Evolutionary conservation across 805 yeast genomes (phyloP), one percentile per base, ranked within the genome.

Genomic region (Kazachstania viticola): DNA sequence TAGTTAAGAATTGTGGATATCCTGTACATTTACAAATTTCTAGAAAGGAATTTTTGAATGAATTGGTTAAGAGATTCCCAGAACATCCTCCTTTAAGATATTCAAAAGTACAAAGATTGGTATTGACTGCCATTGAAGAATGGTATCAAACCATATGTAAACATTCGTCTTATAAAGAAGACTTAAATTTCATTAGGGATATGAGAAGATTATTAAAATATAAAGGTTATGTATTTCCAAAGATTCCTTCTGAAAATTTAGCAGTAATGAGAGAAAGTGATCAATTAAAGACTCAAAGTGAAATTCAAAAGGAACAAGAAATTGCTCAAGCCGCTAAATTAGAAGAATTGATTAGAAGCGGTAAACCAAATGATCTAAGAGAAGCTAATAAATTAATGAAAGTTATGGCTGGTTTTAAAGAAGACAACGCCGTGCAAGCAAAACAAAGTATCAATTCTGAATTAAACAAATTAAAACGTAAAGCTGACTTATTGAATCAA

Each of bases 311-410:
- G 42, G 99, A 91, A 54, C 98, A 91, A 59, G 78, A 82, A 35
- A 65, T 84, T 30, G 96, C 93, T 2, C 95, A 87, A 51, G 71
- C 82, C 40, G 97, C 98, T 13, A 91, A 91, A 60, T 69, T 91
- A 42, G 98, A 91, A 60, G 98, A 91, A 57, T 68, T 91, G 40
- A 81, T 91, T 40, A 76, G 97, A 60, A 71, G 96, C 47, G 98
- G 97, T 26, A 79, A 82, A 55, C 97, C 98, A 5, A 81, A 78
- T 41, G 99, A 91, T 60, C 70, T 91, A 50, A 82, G 79, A 46
- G 98, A 91, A 58, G 99, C 99, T 27, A 91, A 91, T 58, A 83
- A 81, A 45, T 69, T 91, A 56, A 91, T 91, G 98, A 85, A 88
- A 55, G 75, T 91, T 44, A 85, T 91, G 95, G 94, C 97, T 4